A percentile compares a stretch with the other conserved stretches of the same genome.
phyloP scores from a whole-genome alignment of 2,329 filamentous ascomycete genomes.

The Cercospora citrullina region DNA sequence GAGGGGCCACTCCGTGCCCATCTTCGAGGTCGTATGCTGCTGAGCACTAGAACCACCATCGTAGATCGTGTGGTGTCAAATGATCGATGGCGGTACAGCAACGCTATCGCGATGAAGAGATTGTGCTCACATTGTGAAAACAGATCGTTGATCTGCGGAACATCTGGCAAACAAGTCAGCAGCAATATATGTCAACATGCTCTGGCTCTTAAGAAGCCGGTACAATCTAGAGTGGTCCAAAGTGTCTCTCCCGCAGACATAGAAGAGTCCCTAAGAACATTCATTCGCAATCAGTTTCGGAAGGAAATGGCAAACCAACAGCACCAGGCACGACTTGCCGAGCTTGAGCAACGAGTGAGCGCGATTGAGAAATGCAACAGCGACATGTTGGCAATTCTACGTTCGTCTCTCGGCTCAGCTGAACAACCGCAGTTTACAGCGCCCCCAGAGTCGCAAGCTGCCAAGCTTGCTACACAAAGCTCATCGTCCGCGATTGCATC shows the following conservation, averaged over 20 bases:
- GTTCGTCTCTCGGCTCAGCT: neutral
- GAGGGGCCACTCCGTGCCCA: neutral
- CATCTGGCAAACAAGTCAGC: neutral
- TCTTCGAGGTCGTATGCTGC: neutral
- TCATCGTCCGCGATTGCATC: neutral
- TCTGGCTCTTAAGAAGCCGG: neutral
- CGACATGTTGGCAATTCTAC: neutral
- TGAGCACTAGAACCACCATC: neutral
- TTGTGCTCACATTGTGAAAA: neutral
- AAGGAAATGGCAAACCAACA: neutral
- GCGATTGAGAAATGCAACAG: neutral
- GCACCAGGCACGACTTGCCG: neutral
- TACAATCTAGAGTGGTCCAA: neutral
- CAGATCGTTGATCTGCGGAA: neutral
- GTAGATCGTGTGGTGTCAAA: neutral
- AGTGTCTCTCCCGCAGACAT: neutral
- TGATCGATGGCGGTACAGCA: neutral
- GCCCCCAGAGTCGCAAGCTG: neutral
- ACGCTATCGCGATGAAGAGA: neutral
- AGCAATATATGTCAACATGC: neutral
- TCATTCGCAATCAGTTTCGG: neutral
- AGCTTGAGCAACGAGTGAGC: neutral
- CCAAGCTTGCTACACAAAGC: neutral
- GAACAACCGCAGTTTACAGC: neutral
- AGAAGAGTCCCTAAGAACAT: neutral